Evolutionary conservation across 768 basidiomycete species (phyloP).

Genomic region (Trametes elegans): DNA sequence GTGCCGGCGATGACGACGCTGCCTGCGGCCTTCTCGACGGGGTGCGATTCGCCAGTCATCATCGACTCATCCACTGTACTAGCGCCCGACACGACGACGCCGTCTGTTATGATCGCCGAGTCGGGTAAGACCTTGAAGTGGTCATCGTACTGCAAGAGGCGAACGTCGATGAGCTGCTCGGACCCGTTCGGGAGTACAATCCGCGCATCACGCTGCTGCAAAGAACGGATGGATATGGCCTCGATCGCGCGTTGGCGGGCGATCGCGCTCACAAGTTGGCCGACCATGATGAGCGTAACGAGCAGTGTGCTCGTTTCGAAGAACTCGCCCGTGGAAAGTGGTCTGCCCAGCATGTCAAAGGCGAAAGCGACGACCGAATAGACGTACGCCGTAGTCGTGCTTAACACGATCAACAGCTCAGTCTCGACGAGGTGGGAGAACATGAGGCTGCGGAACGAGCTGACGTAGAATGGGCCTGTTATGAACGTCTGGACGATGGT

Average conservation of each 20-base stretch:
- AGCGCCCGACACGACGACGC: constrained; percentile 33
- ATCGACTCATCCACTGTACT: constrained; percentile 43
- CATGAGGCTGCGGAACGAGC: constrained; percentile 35
- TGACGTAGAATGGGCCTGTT: constrained; percentile 37
- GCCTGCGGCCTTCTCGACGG: constrained; percentile 36
- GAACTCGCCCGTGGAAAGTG: constrained; percentile 33
- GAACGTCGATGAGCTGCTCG: constrained; percentile 24
- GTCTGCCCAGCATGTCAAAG: constrained; percentile 31
- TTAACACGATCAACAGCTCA: constrained; percentile 38
- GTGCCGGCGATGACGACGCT: constrained; percentile 39
- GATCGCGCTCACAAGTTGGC: constrained; percentile 37
- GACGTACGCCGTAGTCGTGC: constrained; percentile 39
- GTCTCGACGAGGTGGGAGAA: constrained; percentile 38
- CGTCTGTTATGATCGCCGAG: constrained; percentile 39
- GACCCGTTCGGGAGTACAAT: constrained; percentile 29
- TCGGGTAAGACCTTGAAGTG: constrained; percentile 35
- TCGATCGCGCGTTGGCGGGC: constrained; percentile 38
- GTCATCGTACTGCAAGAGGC: constrained; percentile 38
- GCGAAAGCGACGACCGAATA: constrained; percentile 41
- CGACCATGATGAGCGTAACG: constrained; percentile 41
- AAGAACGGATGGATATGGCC: constrained; percentile 32
- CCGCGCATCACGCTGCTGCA: constrained; percentile 33
- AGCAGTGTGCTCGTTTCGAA: constrained; percentile 45
- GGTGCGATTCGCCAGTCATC: constrained; percentile 41
- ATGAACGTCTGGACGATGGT: constrained; percentile 37